A percentile compares a stretch with the other conserved stretches of the same genome.
phyloP scores from a whole-genome alignment of 2,329 filamentous ascomycete genomes.

The Cercospora sesami region DNA sequence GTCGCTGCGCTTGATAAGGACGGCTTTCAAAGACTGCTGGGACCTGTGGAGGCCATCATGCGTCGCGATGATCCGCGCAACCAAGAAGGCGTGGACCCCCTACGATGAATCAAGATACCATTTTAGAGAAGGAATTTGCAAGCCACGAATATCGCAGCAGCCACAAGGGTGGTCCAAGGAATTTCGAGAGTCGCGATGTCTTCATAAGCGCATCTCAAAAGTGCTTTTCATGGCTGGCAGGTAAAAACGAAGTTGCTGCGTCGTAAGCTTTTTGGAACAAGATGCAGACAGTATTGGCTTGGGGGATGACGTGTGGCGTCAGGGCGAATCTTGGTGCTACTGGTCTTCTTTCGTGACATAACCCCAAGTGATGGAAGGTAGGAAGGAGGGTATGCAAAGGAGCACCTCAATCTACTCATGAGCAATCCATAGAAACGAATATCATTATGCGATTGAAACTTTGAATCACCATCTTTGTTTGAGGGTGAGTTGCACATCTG shows the following conservation, averaged over 20 bases:
- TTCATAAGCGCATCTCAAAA: not conserved
- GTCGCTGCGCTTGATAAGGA: slow-evolving; percentile 89
- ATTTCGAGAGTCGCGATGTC: not conserved
- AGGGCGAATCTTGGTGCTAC: slow-evolving; percentile 2
- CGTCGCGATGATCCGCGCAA: slow-evolving; percentile 66
- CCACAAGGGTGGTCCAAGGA: not conserved
- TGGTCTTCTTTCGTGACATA: not conserved
- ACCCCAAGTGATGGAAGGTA: not conserved
- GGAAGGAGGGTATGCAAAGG: not conserved
- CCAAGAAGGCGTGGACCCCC: slow-evolving; percentile 30
- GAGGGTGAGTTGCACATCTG: not conserved
- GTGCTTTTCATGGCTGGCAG: not conserved
- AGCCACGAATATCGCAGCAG: not conserved
- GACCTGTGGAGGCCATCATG: slow-evolving; percentile 93
- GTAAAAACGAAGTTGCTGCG: not conserved
- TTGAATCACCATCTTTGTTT: not conserved
- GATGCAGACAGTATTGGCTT: slow-evolving; percentile 1
- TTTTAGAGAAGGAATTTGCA: not conserved
- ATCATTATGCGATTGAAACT: not conserved
- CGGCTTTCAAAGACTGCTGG: slow-evolving; percentile 89
- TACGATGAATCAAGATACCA: slow-evolving; percentile 20
- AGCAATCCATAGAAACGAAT: slow-evolving; percentile 4
- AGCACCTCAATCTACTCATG: not conserved
- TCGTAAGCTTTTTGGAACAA: not conserved
- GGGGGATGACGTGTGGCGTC: not conserved